Conservation (phyloP, 176 grass and related monocot genomes). For the Triticum dicoccoides region DNA sequence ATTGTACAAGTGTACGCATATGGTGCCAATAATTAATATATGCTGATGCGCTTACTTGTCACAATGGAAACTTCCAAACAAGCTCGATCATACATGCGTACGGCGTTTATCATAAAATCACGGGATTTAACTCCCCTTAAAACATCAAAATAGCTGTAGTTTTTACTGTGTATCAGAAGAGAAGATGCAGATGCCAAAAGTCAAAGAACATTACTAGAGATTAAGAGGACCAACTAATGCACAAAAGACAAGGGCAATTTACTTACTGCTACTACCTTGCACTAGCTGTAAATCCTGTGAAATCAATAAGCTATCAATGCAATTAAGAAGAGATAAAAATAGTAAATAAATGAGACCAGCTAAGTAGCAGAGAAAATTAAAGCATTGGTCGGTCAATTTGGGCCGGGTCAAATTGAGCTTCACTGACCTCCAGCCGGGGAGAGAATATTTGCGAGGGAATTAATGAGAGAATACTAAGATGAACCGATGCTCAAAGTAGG, state of each 20-base stretch:
- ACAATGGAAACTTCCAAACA: not conserved
- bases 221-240: not conserved
- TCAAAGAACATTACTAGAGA: not conserved
- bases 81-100: not conserved
- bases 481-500: not conserved
- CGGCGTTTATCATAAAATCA: not conserved
- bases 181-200: not conserved
- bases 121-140: not conserved
- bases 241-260: not conserved
- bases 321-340: not conserved
- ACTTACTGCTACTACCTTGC: not conserved
- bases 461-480: not conserved
- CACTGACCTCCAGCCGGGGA: not conserved
- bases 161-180: not conserved
- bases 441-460: not conserved
- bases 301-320: not conserved
- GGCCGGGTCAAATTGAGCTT: not conserved
- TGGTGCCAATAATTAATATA: not conserved
- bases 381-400: not conserved
- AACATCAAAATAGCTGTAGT: not conserved
- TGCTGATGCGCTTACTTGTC: not conserved
- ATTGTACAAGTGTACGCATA: conserved; percentile 6
- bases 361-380: not conserved
- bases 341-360: not conserved
- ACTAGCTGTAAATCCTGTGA: not conserved